Evolutionary conservation across 169 alveolate genomes (phyloP).

Genomic region (Cryptosporidium muris): DNA sequence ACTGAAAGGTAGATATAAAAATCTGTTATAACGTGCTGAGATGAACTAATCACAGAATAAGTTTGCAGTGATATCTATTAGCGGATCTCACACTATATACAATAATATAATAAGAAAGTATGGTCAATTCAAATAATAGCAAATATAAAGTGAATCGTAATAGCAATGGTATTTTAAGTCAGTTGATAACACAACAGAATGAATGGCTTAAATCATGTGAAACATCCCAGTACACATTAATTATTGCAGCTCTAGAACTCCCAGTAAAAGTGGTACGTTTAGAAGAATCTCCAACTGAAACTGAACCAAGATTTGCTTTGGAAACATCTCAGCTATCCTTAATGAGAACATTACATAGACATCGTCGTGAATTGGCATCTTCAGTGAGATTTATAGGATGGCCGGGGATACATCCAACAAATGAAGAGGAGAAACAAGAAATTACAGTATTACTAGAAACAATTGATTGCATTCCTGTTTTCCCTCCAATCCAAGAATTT

Average conservation of each 20-base stretch:
- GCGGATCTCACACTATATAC: no score
- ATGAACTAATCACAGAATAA: no score
- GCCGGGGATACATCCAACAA: conserved; percentile 72
- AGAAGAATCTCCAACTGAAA: neutral
- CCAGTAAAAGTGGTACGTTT: conserved; percentile 61
- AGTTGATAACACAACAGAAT: conserved; percentile 16
- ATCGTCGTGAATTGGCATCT: conserved; percentile 29
- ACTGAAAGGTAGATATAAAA: no score
- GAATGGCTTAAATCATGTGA: conserved; percentile 41
- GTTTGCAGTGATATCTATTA: no score
- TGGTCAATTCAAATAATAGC: neutral
- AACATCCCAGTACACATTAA: conserved; percentile 27
- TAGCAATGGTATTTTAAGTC: conserved; percentile 16
- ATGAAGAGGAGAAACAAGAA: conserved; percentile 74
- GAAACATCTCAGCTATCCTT: conserved; percentile 25
- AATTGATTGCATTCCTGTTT: conserved; percentile 74
- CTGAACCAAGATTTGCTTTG: conserved; percentile 13
- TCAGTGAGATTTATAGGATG: conserved; percentile 72
- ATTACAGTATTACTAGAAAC: conserved; percentile 35
- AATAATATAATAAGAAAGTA: no score
- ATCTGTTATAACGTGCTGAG: no score
- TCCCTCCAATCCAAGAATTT: conserved; percentile 72
- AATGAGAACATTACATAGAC: conserved; percentile 50
- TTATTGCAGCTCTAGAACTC: conserved; percentile 60
- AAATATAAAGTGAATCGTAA: neutral